Evolutionary conservation across 1,139 yeast genomes (phyloP).

Genomic region (Sugiyamaella paludigena): DNA sequence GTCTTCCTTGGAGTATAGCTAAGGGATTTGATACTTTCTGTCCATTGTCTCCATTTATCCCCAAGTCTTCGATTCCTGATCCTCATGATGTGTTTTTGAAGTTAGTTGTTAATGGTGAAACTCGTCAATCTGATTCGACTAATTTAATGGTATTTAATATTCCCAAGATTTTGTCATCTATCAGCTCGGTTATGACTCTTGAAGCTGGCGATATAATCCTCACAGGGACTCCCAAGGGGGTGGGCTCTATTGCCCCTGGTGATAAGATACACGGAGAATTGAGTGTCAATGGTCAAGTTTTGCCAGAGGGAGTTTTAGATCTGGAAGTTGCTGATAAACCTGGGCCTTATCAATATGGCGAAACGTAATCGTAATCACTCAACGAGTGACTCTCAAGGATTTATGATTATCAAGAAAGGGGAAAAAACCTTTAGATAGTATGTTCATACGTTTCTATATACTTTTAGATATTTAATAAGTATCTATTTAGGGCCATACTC

Average conservation of each 20-base stretch:
- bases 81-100: slow-evolving; percentile 69
- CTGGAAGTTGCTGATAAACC: slow-evolving; percentile 65
- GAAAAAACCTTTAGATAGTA: too few relatives aligned
- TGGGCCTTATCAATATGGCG: slow-evolving; percentile 67
- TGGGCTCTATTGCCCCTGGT: slow-evolving; percentile 76
- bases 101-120: slow-evolving; percentile 67
- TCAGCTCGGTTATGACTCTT: slow-evolving; percentile 85
- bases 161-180: slow-evolving; percentile 72
- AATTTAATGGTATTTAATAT: slow-evolving; percentile 85
- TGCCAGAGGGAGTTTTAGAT: slow-evolving; percentile 51
- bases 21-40: slow-evolving; percentile 95
- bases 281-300: slow-evolving; percentile 51
- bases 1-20: slow-evolving; percentile 95
- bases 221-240: slow-evolving; percentile 99
- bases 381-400: too few relatives aligned
- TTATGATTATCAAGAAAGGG: too few relatives aligned
- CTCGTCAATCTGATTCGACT: slow-evolving; percentile 75
- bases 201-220: slow-evolving; percentile 87
- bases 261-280: slow-evolving; percentile 68
- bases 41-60: slow-evolving; percentile 72
- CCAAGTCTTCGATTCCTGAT: slow-evolving; percentile 63
- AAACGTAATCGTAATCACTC: slow-evolving; percentile 18
- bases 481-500: too few relatives aligned
- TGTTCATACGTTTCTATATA: too few relatives aligned
- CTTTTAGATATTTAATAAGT: too few relatives aligned